Conservation (phyloP, 495 filamentous ascomycete species). For the Niebla homalea region DNA sequence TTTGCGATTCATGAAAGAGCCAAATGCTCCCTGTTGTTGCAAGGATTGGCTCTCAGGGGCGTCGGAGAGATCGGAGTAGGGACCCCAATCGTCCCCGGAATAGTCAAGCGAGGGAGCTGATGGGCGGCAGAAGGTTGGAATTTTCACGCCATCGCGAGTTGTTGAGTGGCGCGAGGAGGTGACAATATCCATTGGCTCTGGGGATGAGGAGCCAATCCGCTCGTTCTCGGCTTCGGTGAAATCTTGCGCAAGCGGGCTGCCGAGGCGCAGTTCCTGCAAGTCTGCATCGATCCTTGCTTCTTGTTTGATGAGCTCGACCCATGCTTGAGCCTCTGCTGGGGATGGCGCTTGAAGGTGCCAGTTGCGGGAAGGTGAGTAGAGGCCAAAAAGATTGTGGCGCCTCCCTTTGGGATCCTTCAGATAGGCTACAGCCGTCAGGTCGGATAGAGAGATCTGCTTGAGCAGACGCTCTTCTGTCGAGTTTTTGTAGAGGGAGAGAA, state of each 20-base stretch:
- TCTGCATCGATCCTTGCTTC: constrained; percentile 77
- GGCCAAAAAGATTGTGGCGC: constrained; percentile 67
- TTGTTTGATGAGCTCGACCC: constrained; percentile 69
- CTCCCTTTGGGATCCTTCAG: constrained; percentile 79
- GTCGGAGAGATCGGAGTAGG: constrained; percentile 86
- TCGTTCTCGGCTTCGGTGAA: constrained; percentile 21
- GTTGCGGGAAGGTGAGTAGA: constrained; percentile 87
- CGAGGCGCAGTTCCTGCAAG: constrained; percentile 64
- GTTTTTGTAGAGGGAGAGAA: constrained; percentile 91
- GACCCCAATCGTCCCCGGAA: constrained; percentile 77
- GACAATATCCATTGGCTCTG: constrained; percentile 36
- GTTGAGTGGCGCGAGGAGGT: constrained; percentile 8
- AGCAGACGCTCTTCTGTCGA: constrained; percentile 78
- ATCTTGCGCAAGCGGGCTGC: constrained; percentile 37
- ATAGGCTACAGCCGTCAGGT: constrained; percentile 79
- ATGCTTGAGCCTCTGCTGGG: constrained; percentile 66
- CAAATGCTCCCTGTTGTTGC: constrained; percentile 8
- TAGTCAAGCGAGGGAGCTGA: constrained; percentile 54
- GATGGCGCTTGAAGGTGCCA: constrained; percentile 72
- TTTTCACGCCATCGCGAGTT: constrained; percentile 22
- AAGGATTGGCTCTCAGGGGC: constrained; percentile 21
- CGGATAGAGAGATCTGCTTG: constrained; percentile 73
- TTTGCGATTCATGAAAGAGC: constrained; percentile 4
- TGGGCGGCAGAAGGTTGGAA: constrained; percentile 22
- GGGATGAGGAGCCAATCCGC: constrained; percentile 46